phyloP scores from a whole-genome alignment of 2,329 filamentous ascomycete species.

The Botrytis paeoniae region DNA sequence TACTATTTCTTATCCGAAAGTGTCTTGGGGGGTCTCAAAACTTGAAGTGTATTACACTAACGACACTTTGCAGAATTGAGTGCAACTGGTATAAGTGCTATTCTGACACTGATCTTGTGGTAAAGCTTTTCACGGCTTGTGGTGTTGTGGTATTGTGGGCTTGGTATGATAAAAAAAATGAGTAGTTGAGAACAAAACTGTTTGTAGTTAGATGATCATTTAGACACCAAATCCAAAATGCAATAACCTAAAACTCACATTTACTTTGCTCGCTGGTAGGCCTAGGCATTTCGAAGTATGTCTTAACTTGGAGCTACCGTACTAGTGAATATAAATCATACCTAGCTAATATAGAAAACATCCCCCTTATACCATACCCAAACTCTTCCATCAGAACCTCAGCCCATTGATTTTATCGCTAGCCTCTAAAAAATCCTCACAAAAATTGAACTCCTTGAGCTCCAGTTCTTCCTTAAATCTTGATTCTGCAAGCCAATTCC shows the following conservation, averaged over 20 bases:
- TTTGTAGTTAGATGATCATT: neutral
- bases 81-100: neutral
- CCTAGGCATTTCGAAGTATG: too few species aligned
- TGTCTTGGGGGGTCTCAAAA: neutral
- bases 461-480: too few species aligned
- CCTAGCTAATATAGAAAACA: too few species aligned
- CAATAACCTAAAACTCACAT: neutral
- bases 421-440: too few species aligned
- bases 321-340: too few species aligned
- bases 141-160: neutral
- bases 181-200: neutral
- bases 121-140: neutral
- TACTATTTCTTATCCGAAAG: neutral
- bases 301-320: too few species aligned
- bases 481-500: too few species aligned
- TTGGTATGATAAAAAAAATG: neutral
- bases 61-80: neutral
- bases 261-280: too few species aligned
- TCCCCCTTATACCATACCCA: too few species aligned
- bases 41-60: neutral
- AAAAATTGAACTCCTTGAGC: too few species aligned
- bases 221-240: neutral
- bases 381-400: too few species aligned
- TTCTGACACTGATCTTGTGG: neutral
- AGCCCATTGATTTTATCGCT: too few species aligned